Conservation (phyloP, 1,284 basidiomycete genomes). For the Laetiporus sulphureus region DNA sequence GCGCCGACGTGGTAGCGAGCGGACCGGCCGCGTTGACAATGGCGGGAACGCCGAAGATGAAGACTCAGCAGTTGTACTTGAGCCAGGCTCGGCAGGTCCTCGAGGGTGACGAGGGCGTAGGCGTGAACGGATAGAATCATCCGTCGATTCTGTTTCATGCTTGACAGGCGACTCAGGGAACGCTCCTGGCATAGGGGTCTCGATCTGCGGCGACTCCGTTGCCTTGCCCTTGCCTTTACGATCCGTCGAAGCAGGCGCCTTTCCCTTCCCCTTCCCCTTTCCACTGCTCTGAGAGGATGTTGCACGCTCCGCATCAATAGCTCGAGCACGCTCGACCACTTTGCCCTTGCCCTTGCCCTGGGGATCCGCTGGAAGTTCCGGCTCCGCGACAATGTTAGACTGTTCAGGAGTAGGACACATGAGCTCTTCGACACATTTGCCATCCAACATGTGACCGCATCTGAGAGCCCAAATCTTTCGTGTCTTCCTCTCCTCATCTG, state of each 20-base stretch:
- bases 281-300: background rate
- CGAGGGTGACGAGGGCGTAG: conserved; percentile 38
- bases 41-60: background rate
- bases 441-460: conserved; percentile 73
- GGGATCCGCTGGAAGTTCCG: background rate
- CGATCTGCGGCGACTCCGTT: conserved; percentile 11
- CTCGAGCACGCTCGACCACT: background rate
- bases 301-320: background rate
- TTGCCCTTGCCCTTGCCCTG: conserved; percentile 8
- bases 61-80: background rate
- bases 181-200: background rate
- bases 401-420: conserved; percentile 36
- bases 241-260: background rate
- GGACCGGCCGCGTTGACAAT: background rate
- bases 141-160: conserved; percentile 7
- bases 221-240: conserved; percentile 18
- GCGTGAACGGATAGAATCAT: conserved; percentile 43
- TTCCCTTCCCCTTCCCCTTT: background rate
- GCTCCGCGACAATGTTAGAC: conserved; percentile 1
- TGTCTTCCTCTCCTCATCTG: conserved; percentile 28
- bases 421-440: conserved; percentile 57
- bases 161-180: background rate
- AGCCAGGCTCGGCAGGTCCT: background rate
- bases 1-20: conserved; percentile 4
- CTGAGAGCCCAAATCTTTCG: conserved; percentile 59